Conservation (phyloP, 148 eudicot genomes). For the Fagopyrum homotropicum region DNA sequence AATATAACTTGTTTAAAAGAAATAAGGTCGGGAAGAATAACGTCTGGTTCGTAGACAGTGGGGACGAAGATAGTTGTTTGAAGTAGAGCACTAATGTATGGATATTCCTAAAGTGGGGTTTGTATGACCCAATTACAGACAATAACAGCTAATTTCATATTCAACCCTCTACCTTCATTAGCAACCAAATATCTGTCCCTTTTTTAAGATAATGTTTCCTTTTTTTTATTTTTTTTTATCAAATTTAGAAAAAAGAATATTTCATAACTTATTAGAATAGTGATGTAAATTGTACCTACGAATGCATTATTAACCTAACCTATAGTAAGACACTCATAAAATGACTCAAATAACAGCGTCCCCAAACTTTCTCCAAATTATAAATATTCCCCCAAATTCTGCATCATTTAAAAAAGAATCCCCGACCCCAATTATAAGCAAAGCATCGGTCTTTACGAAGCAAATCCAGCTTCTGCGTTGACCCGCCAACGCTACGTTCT, state of each 20-base stretch:
- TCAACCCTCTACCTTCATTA: conserved; percentile 8
- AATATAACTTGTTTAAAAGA: too few species aligned
- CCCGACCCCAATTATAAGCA: not conserved
- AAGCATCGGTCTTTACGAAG: conserved; percentile 4
- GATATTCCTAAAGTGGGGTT: not conserved
- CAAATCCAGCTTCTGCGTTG: conserved; percentile 4
- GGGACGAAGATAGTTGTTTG: not conserved
- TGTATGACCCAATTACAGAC: conserved; percentile 11
- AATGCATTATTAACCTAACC: conserved; percentile 3
- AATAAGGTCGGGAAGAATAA: too few species aligned
- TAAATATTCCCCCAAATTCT: not conserved
- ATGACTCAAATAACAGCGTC: not conserved
- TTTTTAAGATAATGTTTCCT: not conserved
- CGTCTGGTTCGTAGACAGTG: not conserved
- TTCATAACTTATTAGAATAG: not conserved
- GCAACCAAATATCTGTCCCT: not conserved
- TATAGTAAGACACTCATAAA: not conserved
- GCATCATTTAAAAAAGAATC: not conserved
- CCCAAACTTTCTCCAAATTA: not conserved
- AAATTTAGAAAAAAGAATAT: too few species aligned
- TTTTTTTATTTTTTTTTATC: not conserved
- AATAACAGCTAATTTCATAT: not conserved
- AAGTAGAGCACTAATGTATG: not conserved
- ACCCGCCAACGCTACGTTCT: not conserved
- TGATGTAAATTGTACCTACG: not conserved